phyloP scores from a whole-genome alignment of 768 basidiomycete species.

The Fistulinella prunicolor region DNA sequence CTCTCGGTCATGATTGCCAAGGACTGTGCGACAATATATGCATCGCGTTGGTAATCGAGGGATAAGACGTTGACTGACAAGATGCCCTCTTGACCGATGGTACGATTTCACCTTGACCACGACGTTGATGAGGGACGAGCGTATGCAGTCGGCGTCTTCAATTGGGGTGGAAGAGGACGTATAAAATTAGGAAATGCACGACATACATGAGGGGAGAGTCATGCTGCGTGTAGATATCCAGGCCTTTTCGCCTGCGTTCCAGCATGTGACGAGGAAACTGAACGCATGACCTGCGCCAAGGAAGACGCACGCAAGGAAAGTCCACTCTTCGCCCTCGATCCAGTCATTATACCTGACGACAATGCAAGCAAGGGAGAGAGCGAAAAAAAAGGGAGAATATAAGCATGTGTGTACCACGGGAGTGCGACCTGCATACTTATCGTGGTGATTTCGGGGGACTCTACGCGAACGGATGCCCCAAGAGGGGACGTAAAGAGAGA shows the following conservation, averaged over 20 bases:
- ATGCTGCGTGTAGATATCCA: conserved; percentile 78
- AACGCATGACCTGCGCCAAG: conserved; percentile 88
- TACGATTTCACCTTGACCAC: conserved; percentile 89
- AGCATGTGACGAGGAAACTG: conserved; percentile 87
- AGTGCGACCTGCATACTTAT: conserved; percentile 65
- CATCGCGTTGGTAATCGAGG: conserved; percentile 94
- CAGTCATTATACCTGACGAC: conserved; percentile 85
- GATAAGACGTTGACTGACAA: conserved; percentile 60
- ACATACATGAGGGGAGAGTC: neutral
- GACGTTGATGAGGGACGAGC: conserved; percentile 78
- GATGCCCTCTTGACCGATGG: conserved; percentile 60
- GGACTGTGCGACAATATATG: conserved; percentile 67
- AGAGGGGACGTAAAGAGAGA: neutral
- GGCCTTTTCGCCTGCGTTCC: conserved; percentile 79
- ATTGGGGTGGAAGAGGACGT: conserved; percentile 30
- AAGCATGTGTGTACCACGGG: conserved; percentile 70
- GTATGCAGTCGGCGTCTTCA: conserved; percentile 74
- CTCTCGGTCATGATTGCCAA: too few species aligned
- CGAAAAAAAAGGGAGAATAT: conserved; percentile 72
- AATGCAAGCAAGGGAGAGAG: conserved; percentile 86
- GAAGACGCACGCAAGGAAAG: conserved; percentile 85
- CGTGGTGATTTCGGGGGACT: conserved; percentile 64
- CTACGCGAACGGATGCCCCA: conserved; percentile 49
- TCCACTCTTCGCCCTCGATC: conserved; percentile 95
- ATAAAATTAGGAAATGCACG: neutral